phyloP scores from a whole-genome alignment of 768 basidiomycete genomes.

The Cubamyces lactineus region DNA sequence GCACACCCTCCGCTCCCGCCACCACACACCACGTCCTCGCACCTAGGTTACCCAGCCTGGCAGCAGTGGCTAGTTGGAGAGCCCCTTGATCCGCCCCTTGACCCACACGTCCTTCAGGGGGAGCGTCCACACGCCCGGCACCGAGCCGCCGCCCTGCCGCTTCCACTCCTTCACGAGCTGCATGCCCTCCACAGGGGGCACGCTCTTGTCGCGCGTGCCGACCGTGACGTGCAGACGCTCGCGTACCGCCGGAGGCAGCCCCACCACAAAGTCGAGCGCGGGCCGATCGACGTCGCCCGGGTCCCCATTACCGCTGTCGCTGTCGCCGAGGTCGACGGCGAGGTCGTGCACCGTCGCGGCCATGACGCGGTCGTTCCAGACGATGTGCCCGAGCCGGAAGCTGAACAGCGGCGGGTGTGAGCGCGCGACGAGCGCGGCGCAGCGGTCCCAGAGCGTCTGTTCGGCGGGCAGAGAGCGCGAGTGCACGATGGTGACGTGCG shows the following conservation, averaged over 20 bases:
- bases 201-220: conserved; percentile 58
- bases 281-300: conserved; percentile 39
- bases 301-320: conserved; percentile 35
- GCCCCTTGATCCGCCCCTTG: conserved; percentile 32
- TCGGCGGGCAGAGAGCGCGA: conserved; percentile 45
- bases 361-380: conserved; percentile 85
- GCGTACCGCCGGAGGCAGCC: conserved; percentile 50
- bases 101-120: conserved; percentile 32
- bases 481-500: conserved; percentile 92
- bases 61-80: conserved; percentile 7
- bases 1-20: not conserved
- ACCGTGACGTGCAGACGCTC: conserved; percentile 82
- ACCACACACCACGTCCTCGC: not conserved
- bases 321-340: conserved; percentile 47
- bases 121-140: conserved; percentile 20
- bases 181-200: conserved; percentile 72
- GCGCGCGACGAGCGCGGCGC: conserved; percentile 45
- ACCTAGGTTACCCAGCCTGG: no score
- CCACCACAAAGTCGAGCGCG: conserved; percentile 50
- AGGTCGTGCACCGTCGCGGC: conserved; percentile 72
- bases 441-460: conserved; percentile 52
- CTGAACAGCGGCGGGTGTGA: conserved; percentile 55
- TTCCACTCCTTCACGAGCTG: conserved; percentile 60
- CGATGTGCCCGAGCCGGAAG: conserved; percentile 60
- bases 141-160: conserved; percentile 32